Evolutionary conservation across 176 grass and related monocot species (phyloP), one percentile per base, ranked within the genome.

Genomic region (Olyra latifolia): DNA sequence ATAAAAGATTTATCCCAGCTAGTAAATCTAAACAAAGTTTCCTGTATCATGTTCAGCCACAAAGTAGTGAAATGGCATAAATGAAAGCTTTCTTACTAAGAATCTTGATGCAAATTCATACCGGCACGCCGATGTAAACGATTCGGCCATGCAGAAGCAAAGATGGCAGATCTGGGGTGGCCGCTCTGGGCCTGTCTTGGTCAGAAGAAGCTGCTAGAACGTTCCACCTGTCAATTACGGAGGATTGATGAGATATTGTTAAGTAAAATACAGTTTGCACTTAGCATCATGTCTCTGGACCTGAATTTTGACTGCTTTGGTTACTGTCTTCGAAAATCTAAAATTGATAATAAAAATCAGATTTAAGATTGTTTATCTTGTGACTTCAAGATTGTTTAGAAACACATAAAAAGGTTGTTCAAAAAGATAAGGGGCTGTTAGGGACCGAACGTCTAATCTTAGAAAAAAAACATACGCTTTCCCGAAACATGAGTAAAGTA

Each of bases 51-150:
- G 61, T 71, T 25, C 19, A 16, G n/a, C 60, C 62, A 32, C 24
- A 65, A 82, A 56, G 58, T 43, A 69, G 10, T 32, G 59, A 54
- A 48, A 48, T 23, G 22, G 4, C 27, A 30, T 23, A 38, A 45
- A 85, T 54, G 62, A 52, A 88, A 50, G 25, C 15, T 40, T 49
- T 20, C 58, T 5, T 20, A 58, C 2, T 39, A 22, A 80, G 32
- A 84, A 77, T 7, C 7, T 71, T 75, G 57, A 46, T 19, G 32
- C 11, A 66, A 72, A 85, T 71, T 83, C 94, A 85, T 88, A 98
- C 95, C 39, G 95, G 92, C 90, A 98, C 91, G 75, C 86, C 85
- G 83, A 98, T 83, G 69, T 89, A 95, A 48, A 98, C 81, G 54
- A 95, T 85, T 25, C 95, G 86, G 0, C 85, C 88, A 86, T 85